Evolutionary conservation across 306 rosid species (phyloP), one percentile per base, ranked within the genome.

Genomic region (Lithocarpus polystachyus): DNA sequence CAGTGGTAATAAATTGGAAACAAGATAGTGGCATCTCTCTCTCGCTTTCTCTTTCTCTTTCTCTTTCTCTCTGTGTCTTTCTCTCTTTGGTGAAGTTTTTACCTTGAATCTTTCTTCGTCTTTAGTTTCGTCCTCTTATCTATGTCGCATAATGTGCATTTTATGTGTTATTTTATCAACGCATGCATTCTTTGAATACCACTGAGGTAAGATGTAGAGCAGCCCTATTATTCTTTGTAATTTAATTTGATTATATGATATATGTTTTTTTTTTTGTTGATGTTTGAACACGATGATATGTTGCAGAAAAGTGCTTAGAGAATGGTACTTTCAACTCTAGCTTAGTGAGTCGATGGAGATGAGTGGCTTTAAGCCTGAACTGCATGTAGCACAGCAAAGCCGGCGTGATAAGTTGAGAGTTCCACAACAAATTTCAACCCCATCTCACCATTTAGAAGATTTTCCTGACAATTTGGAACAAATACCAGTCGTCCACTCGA

Each of bases 381-480:
- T 88, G 24, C 97, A 92, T 81, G 92, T 94, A 37, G 94, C 98
- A 54, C 98, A 92, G 70, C 93, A 92, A 88, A 89, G 91, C 80
- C 89, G 97, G 85, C 96, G 97, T 2, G 93, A 89, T 17, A 94
- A 90, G 83, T 75, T 94, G 79, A 81, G 98, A 89, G 88, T 89
- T 59, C 91, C 82, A 37, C 91, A 77, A 12, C 53, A 10, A 73
- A 73, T 33, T 62, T 35, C 79, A 51, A 59, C 10, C 45, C 29
- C 62, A 12, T 23, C 76, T 5, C 74, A 43, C 23, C 84, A 76
- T 13, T 74, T 53, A 40, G 82, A 87, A 11, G 84, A 81, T 75
- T 78, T 72, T 19, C 85, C 86, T 1, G 68, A 72, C 80, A 71
- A 84, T 78, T 53, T 81, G 13, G 83, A 84, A 26, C 83, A 84